Evolutionary conservation across 2,329 filamentous ascomycete species (phyloP).

Genomic region (Trichoderma polysporum): DNA sequence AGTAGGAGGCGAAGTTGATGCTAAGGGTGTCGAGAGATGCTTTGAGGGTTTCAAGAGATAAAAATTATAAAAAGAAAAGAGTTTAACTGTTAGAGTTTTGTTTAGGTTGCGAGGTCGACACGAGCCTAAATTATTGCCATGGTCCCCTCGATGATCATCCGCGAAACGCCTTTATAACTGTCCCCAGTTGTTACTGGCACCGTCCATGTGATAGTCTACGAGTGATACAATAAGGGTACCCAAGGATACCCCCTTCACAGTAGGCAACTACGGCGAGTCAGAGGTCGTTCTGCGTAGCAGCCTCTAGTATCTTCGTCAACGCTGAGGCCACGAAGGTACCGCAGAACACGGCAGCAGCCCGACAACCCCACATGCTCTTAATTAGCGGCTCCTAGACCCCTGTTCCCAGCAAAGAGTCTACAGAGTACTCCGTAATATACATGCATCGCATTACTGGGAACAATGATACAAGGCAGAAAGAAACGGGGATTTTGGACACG

Average conservation of each 20-base stretch:
- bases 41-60: not conserved
- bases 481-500: not conserved
- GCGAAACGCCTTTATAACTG: not conserved
- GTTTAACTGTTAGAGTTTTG: too few species aligned
- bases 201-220: conserved; percentile 12
- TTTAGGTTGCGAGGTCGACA: conserved; percentile 6
- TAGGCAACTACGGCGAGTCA: accelerated
- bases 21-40: not conserved
- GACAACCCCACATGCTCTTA: conserved; percentile 7
- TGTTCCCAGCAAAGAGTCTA: conserved; percentile 5
- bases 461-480: not conserved
- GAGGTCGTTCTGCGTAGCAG: not conserved
- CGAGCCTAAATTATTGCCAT: conserved; percentile 7
- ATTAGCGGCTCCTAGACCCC: conserved; percentile 5
- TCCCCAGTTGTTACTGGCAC: conserved; percentile 1
- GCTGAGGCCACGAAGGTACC: not conserved
- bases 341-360: not conserved
- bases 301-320: not conserved
- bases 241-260: not conserved
- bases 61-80: not conserved
- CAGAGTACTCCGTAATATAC: too few species aligned
- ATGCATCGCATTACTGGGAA: not conserved
- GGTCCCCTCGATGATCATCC: conserved; percentile 20
- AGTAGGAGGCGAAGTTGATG: not conserved
- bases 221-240: not conserved